Base-by-base conservation (phyloP, 2,329 filamentous ascomycete genomes). In the Trichoderma breve region DNA sequence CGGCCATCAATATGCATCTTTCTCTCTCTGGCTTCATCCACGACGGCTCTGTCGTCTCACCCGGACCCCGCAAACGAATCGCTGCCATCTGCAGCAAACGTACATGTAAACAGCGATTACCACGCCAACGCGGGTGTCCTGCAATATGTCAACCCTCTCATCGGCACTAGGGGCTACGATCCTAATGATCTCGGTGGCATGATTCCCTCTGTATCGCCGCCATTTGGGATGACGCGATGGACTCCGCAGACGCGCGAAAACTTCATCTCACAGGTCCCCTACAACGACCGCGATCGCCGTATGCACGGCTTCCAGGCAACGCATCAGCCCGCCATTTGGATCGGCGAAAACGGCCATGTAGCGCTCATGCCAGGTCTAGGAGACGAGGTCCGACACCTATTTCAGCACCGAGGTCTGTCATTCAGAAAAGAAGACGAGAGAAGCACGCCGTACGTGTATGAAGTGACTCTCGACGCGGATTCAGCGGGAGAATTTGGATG, bases 241-340 rank as follows among this genome's bases (percentile, higher is more conserved):
- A 85, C 84, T 11, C 80, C 84, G 4, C 84, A 86, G 76, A 85
- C 84, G 6, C 79, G 82, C 32, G 82, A 83, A 77, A 86, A 86
- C 73, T 86, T 82, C 76, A 86, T 86, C 66, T 84, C 82, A 1
- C 84, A 86, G 72, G 84, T 83, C 15, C 83, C 84, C 0, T 86
- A 86, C 75, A 79, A 83, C 28, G 82, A 85, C 66, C 73, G 79
- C 15, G 84, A 86, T 71, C 71, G 74, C 0, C 80, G 81, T 28
- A 80, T 86, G 9, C 84, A 86, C 72, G 84, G 84, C 0, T 86
- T 86, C 70, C 84, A 86, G 74, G 84, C 84, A 9, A 86, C 84
- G 1, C 84, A 86, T 70, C 84, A 86, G 73, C 84, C 84, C 0
- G 84, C 84, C 0, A 86, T 86, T n/a, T 86, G 84, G 84, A 86